Percentiles rank a stretch among this genome's conserved stretches.
Evolutionary conservation across 2,329 filamentous ascomycete species (phyloP).

Genomic region (Colletotrichum siamense): DNA sequence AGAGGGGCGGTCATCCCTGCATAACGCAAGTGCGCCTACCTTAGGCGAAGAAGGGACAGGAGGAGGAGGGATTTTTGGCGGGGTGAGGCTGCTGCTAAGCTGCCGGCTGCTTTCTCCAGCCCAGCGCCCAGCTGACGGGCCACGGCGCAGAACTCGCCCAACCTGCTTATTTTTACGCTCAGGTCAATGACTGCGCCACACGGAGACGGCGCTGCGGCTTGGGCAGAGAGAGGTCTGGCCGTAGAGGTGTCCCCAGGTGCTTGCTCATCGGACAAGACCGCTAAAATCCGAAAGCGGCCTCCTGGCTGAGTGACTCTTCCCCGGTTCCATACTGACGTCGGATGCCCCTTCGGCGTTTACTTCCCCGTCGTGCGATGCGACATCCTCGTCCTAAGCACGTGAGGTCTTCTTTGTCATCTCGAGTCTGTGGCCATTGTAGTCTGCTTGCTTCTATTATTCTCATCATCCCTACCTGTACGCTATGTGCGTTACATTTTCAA

Average conservation of each 20-base stretch:
- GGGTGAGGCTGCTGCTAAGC: not conserved
- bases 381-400: not conserved
- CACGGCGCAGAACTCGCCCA: not conserved
- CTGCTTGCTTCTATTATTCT: not conserved
- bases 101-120: not conserved
- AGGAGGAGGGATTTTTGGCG: not conserved
- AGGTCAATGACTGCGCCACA: not conserved
- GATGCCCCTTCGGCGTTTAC: not conserved
- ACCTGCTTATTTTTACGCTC: not conserved
- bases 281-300: conserved; percentile 11
- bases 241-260: not conserved
- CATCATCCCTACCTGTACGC: not conserved
- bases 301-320: not conserved
- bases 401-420: not conserved
- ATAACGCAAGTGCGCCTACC: not conserved
- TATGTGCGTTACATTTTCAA: not conserved
- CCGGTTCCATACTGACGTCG: not conserved
- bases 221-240: not conserved
- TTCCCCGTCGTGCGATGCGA: not conserved
- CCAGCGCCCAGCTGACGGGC: not conserved
- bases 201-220: not conserved
- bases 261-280: not conserved
- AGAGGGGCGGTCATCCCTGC: conserved; percentile 17
- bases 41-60: not conserved
- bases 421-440: not conserved